A percentile compares a stretch with the other conserved stretches of the same genome.
Conservation (phyloP, 768 basidiomycete genomes). For the Macrolepiota fuliginosa region DNA sequence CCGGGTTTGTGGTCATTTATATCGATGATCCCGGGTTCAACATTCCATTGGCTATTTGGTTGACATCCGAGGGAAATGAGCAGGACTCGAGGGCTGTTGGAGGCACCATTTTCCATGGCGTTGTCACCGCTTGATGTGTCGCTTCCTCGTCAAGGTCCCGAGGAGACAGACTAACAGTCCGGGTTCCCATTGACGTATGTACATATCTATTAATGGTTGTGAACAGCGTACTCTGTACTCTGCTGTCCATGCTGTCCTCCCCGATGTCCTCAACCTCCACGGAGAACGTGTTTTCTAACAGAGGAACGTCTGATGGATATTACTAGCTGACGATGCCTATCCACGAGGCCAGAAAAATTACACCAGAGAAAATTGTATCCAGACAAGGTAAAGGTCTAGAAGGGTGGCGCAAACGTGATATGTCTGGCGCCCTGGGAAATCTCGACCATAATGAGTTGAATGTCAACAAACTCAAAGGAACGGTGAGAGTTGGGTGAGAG, state of each 20-base stretch:
- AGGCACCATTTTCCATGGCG: slow-evolving; percentile 3
- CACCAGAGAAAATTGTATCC: not conserved
- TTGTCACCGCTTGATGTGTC: not conserved
- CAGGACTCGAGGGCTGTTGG: not conserved
- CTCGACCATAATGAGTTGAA: not conserved
- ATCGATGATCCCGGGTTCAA: slow-evolving; percentile 11
- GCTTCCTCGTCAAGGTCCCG: slow-evolving; percentile 2
- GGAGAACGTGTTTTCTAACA: not conserved
- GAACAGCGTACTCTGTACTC: not conserved
- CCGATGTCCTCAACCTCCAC: slow-evolving; percentile 4
- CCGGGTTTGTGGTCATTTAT: slow-evolving; percentile 9
- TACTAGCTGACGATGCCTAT: not conserved
- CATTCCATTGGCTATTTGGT: slow-evolving; percentile 2
- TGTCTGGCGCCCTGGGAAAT: not conserved
- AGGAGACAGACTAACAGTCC: not conserved
- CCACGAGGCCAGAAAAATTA: not conserved
- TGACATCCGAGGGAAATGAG: slow-evolving; percentile 7
- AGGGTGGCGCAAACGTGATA: not conserved
- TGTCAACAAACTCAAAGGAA: not conserved
- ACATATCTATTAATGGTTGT: not conserved
- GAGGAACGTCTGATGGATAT: not conserved
- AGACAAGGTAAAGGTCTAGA: not conserved
- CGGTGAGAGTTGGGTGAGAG: not conserved
- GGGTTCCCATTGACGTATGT: not conserved
- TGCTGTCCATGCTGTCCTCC: not conserved